Conservation (phyloP, 345 rosid genomes). For the Dipteronia dyeriana region DNA sequence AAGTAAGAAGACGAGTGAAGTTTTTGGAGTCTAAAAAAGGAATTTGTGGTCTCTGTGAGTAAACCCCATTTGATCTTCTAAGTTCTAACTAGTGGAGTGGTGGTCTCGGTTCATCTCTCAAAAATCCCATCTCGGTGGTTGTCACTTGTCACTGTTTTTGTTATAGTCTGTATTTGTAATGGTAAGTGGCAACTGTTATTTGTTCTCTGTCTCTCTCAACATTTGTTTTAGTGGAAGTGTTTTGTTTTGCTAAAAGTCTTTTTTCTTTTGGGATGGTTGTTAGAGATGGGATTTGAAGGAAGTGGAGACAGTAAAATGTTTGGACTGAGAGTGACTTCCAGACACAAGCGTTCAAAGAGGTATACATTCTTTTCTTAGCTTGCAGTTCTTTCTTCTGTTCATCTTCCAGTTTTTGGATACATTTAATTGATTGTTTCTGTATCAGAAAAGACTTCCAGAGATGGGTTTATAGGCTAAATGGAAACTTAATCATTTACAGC, state of each 20-base stretch:
- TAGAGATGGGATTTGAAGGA: slow-evolving; percentile 59
- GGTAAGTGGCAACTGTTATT: slow-evolving; percentile 26
- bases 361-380: slow-evolving; percentile 35
- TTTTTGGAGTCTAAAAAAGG: slow-evolving; percentile 24
- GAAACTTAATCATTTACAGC: slow-evolving; percentile 23
- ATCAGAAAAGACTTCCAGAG: slow-evolving; percentile 33
- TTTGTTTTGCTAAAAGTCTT: slow-evolving; percentile 18
- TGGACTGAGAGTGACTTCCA: slow-evolving; percentile 50
- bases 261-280: slow-evolving; percentile 25
- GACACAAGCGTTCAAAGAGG: slow-evolving; percentile 94
- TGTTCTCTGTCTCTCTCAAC: not conserved
- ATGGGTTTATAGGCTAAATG: slow-evolving; percentile 16
- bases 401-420: slow-evolving; percentile 19
- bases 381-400: slow-evolving; percentile 21
- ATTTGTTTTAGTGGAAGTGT: slow-evolving; percentile 13
- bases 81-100: not conserved
- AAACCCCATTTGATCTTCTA: slow-evolving; percentile 21
- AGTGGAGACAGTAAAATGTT: slow-evolving; percentile 47
- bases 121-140: slow-evolving; percentile 20
- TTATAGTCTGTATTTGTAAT: slow-evolving; percentile 14
- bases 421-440: slow-evolving; percentile 34
- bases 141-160: not conserved
- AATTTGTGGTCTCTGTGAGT: slow-evolving; percentile 17
- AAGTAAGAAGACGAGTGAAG: slow-evolving; percentile 30
- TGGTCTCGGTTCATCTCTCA: slow-evolving; percentile 18